Conservation (phyloP, 306 rosid genomes). For the Fagus sylvatica region DNA sequence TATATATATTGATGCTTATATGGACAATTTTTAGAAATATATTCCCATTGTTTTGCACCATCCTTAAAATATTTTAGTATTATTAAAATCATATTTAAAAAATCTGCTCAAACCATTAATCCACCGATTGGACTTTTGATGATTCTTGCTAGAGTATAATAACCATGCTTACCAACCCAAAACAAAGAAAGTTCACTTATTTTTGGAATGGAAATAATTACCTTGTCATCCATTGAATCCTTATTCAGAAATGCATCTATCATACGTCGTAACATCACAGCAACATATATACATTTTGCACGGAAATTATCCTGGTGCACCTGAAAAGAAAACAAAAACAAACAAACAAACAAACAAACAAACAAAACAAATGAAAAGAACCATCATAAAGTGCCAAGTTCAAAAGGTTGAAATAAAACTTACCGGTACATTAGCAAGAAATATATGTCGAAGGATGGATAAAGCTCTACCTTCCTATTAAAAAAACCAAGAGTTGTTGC, state of each 20-base stretch:
- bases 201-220: conserved; percentile 25
- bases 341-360: background rate
- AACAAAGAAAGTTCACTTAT: background rate
- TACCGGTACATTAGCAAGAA: conserved; percentile 87
- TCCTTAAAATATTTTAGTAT: too few species aligned
- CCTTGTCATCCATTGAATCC: conserved; percentile 98
- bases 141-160: background rate
- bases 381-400: conserved; percentile 15
- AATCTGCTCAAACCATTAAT: background rate
- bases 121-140: background rate
- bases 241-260: conserved; percentile 88
- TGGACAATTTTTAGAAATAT: too few species aligned
- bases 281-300: conserved; percentile 85
- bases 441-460: conserved; percentile 58
- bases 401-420: conserved; percentile 26
- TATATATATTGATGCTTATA: too few species aligned
- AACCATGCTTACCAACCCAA: background rate
- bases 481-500: conserved; percentile 3
- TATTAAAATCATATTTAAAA: background rate
- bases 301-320: conserved; percentile 64
- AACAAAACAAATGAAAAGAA: background rate
- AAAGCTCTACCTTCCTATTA: conserved; percentile 60
- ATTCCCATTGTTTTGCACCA: too few species aligned
- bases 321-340: conserved; percentile 32
- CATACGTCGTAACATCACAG: conserved; percentile 87